A percentile compares a stretch with the other conserved stretches of the same genome.
These are phyloP conservation scores for Aquilaria agallochum DNA, from an alignment of 441 rosid genomes.

Conservation along the genomic window DNA sequence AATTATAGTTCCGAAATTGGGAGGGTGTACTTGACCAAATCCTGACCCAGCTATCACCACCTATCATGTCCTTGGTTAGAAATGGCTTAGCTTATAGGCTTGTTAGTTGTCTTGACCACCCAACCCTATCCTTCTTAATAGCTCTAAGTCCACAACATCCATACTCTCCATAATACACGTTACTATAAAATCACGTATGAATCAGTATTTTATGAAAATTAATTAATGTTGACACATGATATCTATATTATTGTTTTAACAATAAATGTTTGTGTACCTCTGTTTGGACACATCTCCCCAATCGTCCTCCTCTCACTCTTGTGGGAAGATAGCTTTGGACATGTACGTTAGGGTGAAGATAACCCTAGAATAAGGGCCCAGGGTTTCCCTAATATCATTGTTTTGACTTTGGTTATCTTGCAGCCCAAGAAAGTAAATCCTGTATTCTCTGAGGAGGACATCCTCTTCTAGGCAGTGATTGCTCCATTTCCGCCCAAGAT, in stretches of 20 bases:
- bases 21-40: no score
- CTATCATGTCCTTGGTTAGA: slow-evolving; percentile 14
- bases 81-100: slow-evolving; percentile 2
- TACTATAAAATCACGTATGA: not conserved
- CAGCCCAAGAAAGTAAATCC: slow-evolving; percentile 59
- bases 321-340: slow-evolving; percentile 45
- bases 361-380: slow-evolving; percentile 59
- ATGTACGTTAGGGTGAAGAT: slow-evolving; percentile 48
- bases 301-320: slow-evolving; percentile 39
- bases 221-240: no score
- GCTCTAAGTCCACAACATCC: slow-evolving; percentile 15
- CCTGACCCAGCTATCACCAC: slow-evolving; percentile 13
- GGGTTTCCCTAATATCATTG: slow-evolving; percentile 55
- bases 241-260: no score
- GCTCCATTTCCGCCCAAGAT: slow-evolving; percentile 41
- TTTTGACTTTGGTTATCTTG: slow-evolving; percentile 56
- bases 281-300: slow-evolving; percentile 40
- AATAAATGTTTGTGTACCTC: not conserved
- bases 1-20: no score
- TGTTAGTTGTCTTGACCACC: slow-evolving; percentile 9
- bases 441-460: slow-evolving; percentile 47
- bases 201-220: not conserved
- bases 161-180: slow-evolving; percentile 10
- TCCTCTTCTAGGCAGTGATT: slow-evolving; percentile 49
- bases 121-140: slow-evolving; percentile 6